Evolutionary conservation across 2,329 filamentous ascomycete genomes (phyloP), one percentile per base, ranked within the genome.

Genomic region (Botrytis fragariae): DNA sequence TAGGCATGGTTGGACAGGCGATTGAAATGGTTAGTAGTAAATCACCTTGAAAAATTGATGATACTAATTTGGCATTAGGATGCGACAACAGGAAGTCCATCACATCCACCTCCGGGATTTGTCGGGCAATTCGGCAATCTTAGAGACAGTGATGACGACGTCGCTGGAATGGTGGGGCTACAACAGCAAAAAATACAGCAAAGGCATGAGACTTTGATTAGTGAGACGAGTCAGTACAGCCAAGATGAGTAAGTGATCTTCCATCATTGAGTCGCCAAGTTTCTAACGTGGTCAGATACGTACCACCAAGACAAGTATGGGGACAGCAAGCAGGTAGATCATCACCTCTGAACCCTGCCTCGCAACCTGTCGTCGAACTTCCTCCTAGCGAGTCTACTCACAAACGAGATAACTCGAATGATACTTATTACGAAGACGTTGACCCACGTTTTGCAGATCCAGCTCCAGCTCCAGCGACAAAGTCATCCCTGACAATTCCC

Each of bases 351-450:
- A 84, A 82, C 79, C 81, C 68, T 76, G 80, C 69, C 79, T 79
- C 69, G 22, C 74, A 79, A 72, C 76, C 80, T 54, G 81, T 82
- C 72, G 81, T 82, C 72, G 84, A 86, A 74, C 78, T 83, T 45
- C 79, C 82, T 60, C 79, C 78, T 69, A 81, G 80, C 62, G 81
- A 80, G 59, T 82, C 83, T 35, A 63, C 75, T 67, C 78, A 79
- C 65, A 75, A 76, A 73, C 77, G 79, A 44, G 73, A 74, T 45
- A 76, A 75, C 62, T 77, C 77, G 75, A 76, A 76, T 65, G 79
- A 80, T 68, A 83, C 87, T 75, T 98, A 98, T 83, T 97, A 97
- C 80, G 96, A 98, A 85, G 95, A 98, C 81, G 90, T 97, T 20
- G 94, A 97, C 77, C 94, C 95, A 62, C 92, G 91, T 73, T 98